Evolutionary conservation across 371 early-diverging fungal genomes (phyloP).

Genomic region (Batrachochytrium dendrobatidis): DNA sequence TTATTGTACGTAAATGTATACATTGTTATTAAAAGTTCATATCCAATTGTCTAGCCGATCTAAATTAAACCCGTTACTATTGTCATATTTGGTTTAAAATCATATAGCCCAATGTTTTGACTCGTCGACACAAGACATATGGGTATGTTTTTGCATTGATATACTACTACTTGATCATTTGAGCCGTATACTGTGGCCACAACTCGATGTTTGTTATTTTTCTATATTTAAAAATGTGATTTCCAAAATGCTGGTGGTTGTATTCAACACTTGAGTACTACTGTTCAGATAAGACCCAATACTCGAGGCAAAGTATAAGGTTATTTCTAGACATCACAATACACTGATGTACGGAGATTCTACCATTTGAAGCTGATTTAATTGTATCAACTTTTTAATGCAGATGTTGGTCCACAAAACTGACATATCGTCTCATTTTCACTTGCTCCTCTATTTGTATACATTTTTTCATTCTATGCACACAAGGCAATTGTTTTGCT

Average conservation of each 20-base stretch:
- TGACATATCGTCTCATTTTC: too few species aligned
- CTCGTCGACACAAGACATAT: slow-evolving; percentile 58
- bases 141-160: slow-evolving; percentile 44
- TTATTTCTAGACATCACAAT: too few species aligned
- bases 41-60: slow-evolving; percentile 5
- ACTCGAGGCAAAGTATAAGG: not conserved
- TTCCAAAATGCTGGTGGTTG: not conserved
- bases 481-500: too few species aligned
- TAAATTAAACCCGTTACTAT: too few species aligned
- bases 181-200: not conserved
- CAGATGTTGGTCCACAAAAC: too few species aligned
- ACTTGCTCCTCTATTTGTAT: too few species aligned
- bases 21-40: slow-evolving; percentile 1
- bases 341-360: too few species aligned
- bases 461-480: too few species aligned
- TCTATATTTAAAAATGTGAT: not conserved
- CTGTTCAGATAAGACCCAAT: not conserved
- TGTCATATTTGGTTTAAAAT: not conserved
- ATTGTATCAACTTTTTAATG: too few species aligned
- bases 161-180: not conserved
- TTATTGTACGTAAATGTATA: slow-evolving; percentile 43
- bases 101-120: slow-evolving; percentile 43
- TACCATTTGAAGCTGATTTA: too few species aligned
- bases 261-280: not conserved
- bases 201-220: not conserved